Percentiles rank a stretch among this genome's conserved stretches.
Conservation (phyloP, 345 rosid genomes). For the thale cress (Arabidopsis thaliana) region DNA sequence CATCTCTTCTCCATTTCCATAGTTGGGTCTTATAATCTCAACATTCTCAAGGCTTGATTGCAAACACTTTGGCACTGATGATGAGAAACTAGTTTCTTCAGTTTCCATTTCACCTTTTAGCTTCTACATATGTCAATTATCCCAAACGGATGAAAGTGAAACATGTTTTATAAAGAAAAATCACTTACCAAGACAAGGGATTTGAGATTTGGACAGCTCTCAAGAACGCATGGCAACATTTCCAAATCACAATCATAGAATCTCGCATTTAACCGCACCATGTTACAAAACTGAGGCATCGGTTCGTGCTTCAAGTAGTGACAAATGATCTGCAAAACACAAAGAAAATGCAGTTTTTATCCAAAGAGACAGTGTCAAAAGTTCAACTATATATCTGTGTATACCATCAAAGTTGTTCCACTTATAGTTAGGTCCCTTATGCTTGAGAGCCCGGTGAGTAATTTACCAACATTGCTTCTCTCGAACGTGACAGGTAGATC, state of each 20-base stretch:
- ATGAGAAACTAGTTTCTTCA: neutral
- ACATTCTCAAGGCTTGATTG: neutral
- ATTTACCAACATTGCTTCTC: neutral
- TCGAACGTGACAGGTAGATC: neutral
- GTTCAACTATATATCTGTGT: neutral
- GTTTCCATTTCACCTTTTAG: neutral
- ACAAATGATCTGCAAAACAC: slow-evolving; percentile 10
- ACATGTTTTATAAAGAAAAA: neutral
- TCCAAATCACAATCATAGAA: neutral
- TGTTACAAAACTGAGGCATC: neutral
- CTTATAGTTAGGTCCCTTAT: slow-evolving; percentile 7
- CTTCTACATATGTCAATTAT: neutral
- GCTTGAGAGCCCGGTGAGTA: neutral
- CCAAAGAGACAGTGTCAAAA: neutral
- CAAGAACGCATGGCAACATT: slow-evolving; percentile 2
- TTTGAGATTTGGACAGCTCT: slow-evolving; percentile 27
- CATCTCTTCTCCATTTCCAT: neutral
- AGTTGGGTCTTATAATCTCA: slow-evolving; percentile 5
- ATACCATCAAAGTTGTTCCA: neutral
- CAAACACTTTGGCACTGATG: slow-evolving; percentile 9
- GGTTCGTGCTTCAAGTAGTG: neutral
- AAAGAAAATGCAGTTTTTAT: neutral
- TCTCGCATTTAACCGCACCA: neutral
- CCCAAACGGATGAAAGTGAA: neutral
- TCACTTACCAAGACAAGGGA: slow-evolving; percentile 8